These are phyloP conservation scores for Beauveria brongniartii DNA, from an alignment of 2,329 filamentous ascomycete species.

Conservation along the genomic window DNA sequence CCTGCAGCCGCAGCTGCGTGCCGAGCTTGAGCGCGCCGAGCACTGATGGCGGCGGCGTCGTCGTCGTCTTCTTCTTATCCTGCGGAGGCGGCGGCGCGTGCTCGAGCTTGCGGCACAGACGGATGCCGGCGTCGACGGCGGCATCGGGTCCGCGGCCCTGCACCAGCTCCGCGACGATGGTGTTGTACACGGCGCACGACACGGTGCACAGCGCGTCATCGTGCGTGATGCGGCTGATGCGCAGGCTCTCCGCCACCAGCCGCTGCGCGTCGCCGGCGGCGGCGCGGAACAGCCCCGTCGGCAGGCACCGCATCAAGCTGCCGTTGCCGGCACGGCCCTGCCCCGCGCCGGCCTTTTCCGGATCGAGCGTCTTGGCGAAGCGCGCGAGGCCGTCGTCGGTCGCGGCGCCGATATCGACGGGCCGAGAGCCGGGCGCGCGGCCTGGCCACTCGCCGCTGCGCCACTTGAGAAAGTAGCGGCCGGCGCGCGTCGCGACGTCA, in stretches of 20 bases:
- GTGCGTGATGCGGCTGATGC: constrained; percentile 33
- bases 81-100: background rate
- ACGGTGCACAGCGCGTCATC: constrained; percentile 27
- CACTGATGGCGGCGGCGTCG: constrained; percentile 14
- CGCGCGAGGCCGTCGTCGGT: constrained; percentile 26
- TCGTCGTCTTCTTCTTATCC: background rate
- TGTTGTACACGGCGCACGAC: constrained; percentile 33
- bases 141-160: constrained; percentile 15
- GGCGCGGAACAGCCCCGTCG: constrained; percentile 32
- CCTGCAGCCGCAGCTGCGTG: constrained; percentile 17
- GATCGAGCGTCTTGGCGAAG: constrained; percentile 23
- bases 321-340: constrained; percentile 34
- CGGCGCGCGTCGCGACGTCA: constrained; percentile 25
- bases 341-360: constrained; percentile 28
- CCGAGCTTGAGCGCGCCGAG: constrained; percentile 22
- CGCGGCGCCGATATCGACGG: constrained; percentile 32
- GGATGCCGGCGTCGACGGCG: constrained; percentile 23
- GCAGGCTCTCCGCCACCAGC: constrained; percentile 24
- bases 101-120: constrained; percentile 18
- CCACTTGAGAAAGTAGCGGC: constrained; percentile 34
- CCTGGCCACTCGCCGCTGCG: constrained; percentile 34
- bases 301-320: constrained; percentile 39
- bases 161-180: constrained; percentile 27
- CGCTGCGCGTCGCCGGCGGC: constrained; percentile 17
- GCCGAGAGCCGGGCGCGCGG: constrained; percentile 23